A percentile compares a stretch with the other conserved stretches of the same genome.
Conservation (phyloP, 306 rosid species). For the Notholithocarpus densiflorus region DNA sequence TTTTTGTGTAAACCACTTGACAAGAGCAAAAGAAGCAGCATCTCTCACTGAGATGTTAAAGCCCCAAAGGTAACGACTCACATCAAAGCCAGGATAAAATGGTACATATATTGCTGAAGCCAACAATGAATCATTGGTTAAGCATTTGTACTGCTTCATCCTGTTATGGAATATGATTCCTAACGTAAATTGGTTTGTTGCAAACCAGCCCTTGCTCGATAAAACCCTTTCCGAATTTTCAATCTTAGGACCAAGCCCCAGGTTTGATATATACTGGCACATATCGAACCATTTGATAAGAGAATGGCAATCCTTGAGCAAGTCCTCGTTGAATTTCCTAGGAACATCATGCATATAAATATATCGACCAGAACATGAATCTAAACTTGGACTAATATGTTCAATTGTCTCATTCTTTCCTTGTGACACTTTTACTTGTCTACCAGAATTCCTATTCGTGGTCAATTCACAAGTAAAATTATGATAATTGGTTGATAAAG, state of each 20-base stretch:
- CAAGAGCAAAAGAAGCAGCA: constrained; percentile 34
- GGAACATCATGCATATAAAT: constrained; percentile 48
- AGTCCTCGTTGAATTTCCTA: constrained; percentile 42
- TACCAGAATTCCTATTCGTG: background rate
- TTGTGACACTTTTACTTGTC: background rate
- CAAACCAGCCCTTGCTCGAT: constrained; percentile 35
- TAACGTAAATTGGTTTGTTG: constrained; percentile 53
- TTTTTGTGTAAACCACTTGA: constrained; percentile 35
- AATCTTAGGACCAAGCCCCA: constrained; percentile 42
- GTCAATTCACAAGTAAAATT: background rate
- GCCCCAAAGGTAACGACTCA: constrained; percentile 46
- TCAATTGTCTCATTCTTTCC: background rate
- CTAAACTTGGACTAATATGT: background rate
- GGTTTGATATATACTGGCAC: constrained; percentile 42
- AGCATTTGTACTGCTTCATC: constrained; percentile 55
- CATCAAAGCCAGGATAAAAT: constrained; percentile 56
- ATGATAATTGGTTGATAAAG: background rate
- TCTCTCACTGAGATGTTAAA: constrained; percentile 41
- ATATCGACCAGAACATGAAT: constrained; percentile 42
- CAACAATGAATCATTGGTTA: constrained; percentile 50
- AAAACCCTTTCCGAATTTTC: constrained; percentile 14
- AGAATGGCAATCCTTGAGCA: constrained; percentile 37
- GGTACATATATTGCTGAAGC: constrained; percentile 61
- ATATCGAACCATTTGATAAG: constrained; percentile 40
- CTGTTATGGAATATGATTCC: constrained; percentile 57